These are phyloP conservation scores for Parmales sp. DNA, from an alignment of 108 stramenopile species.

Conservation along the genomic window DNA sequence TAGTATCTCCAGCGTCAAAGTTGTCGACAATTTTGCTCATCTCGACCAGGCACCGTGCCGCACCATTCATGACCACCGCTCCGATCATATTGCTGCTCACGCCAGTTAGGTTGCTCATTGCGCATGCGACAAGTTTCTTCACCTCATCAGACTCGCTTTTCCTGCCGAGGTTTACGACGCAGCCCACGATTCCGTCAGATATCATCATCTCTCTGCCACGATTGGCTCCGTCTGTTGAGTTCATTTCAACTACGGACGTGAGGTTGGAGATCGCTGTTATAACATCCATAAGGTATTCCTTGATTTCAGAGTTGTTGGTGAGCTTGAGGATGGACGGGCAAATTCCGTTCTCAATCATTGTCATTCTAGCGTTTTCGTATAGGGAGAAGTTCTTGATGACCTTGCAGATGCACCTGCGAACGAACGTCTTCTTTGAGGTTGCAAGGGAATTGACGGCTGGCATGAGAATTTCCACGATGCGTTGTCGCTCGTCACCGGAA, in stretches of 20 bases:
- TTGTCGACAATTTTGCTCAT: not conserved
- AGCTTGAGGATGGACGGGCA: conserved; percentile 1
- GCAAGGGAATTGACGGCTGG: not conserved
- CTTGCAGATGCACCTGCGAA: not conserved
- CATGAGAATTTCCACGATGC: conserved; percentile 8
- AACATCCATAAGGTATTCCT: not conserved
- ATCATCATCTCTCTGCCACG: conserved; percentile 12
- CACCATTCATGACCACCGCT: conserved; percentile 3
- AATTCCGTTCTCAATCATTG: not conserved
- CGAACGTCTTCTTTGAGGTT: not conserved
- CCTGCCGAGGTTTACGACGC: not conserved
- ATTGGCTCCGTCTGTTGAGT: too few species aligned
- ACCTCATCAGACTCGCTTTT: not conserved
- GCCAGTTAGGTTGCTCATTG: conserved; percentile 1
- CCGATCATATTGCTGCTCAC: not conserved
- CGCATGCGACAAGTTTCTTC: conserved; percentile 8
- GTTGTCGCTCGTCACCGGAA: not conserved
- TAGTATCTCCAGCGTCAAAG: not conserved
- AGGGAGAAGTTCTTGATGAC: conserved; percentile 12
- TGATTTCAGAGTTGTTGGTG: not conserved
- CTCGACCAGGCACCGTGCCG: not conserved
- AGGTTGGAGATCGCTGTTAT: conserved; percentile 3
- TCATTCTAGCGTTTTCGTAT: conserved; percentile 3
- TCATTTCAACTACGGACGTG: conserved; percentile 6
- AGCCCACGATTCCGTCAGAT: not conserved